Percentiles rank a stretch among this genome's conserved stretches.
phyloP scores from a whole-genome alignment of 23 red algal species.

The Chondrus crispus region DNA sequence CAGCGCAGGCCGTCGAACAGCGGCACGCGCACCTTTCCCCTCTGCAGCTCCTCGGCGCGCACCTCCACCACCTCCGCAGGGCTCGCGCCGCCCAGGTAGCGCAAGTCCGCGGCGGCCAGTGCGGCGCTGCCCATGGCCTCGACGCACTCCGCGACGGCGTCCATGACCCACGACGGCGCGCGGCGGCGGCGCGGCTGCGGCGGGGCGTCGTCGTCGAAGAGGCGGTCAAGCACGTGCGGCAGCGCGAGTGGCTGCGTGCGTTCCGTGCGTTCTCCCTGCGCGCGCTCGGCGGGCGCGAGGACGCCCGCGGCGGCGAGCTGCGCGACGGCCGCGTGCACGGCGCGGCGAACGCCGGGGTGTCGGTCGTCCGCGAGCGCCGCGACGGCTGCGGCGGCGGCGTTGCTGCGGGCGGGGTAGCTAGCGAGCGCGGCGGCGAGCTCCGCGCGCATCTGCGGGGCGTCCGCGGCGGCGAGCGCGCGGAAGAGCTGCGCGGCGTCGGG shows the following conservation, averaged over 20 bases:
- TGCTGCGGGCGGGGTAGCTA: constrained; percentile 2
- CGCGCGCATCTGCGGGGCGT: background rate
- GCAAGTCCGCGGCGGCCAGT: constrained; percentile 13
- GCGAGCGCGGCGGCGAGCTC: constrained; percentile 21
- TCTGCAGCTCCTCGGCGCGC: background rate
- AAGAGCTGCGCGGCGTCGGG: constrained; percentile 10
- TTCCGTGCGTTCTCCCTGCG: background rate
- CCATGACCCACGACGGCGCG: background rate
- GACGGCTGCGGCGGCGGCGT: background rate
- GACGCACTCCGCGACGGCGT: constrained; percentile 11
- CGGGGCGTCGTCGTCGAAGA: background rate
- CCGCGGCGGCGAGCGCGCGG: background rate
- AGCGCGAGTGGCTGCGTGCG: no score
- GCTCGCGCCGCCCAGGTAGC: background rate
- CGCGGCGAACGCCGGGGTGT: background rate
- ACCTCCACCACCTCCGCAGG: background rate
- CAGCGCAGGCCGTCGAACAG: constrained; percentile 30
- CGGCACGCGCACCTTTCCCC: no score
- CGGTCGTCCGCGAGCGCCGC: background rate
- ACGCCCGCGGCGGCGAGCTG: background rate
- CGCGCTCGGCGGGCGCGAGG: background rate
- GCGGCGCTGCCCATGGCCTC: constrained; percentile 24
- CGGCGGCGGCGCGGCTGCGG: background rate
- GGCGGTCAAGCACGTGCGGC: background rate
- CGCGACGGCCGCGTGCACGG: background rate